phyloP scores from a whole-genome alignment of 495 filamentous ascomycete species.

The Penicillium robsamsonii region DNA sequence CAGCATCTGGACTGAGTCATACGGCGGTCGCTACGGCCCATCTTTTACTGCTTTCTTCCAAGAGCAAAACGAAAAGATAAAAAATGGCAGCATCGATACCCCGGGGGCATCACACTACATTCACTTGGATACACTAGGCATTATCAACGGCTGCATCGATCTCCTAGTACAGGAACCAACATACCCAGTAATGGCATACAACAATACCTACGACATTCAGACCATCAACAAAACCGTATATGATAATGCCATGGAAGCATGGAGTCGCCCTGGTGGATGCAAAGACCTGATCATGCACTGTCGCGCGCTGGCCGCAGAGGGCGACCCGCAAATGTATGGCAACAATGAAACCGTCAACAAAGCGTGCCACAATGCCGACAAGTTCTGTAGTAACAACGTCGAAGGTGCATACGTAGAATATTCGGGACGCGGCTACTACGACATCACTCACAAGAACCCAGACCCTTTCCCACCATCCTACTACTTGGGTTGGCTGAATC shows the following conservation, averaged over 20 bases:
- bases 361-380: conserved; percentile 37
- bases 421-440: conserved; percentile 56
- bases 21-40: conserved; percentile 68
- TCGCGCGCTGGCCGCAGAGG: conserved; percentile 33
- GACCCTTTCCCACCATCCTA: conserved; percentile 65
- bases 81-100: conserved; percentile 33
- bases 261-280: conserved; percentile 57
- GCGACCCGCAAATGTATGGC: conserved; percentile 46
- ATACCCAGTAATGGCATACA: conserved; percentile 66
- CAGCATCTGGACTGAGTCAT: conserved; percentile 56
- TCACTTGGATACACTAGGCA: conserved; percentile 48
- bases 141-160: conserved; percentile 77
- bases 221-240: conserved; percentile 58
- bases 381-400: conserved; percentile 38
- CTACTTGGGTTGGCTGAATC: conserved; percentile 64
- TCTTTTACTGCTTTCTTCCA: conserved; percentile 64
- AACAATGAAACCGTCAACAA: conserved; percentile 44
- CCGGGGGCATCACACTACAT: conserved; percentile 37
- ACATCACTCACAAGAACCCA: conserved; percentile 51
- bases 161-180: conserved; percentile 62
- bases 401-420: conserved; percentile 35
- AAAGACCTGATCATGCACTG: conserved; percentile 56
- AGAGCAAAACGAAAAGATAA: conserved; percentile 59
- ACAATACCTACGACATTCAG: conserved; percentile 74
- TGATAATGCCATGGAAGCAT: conserved; percentile 45